Evolutionary conservation across 169 alveolate species (phyloP), one percentile per base, ranked within the genome.

Genomic region (Plasmodium sp.): DNA sequence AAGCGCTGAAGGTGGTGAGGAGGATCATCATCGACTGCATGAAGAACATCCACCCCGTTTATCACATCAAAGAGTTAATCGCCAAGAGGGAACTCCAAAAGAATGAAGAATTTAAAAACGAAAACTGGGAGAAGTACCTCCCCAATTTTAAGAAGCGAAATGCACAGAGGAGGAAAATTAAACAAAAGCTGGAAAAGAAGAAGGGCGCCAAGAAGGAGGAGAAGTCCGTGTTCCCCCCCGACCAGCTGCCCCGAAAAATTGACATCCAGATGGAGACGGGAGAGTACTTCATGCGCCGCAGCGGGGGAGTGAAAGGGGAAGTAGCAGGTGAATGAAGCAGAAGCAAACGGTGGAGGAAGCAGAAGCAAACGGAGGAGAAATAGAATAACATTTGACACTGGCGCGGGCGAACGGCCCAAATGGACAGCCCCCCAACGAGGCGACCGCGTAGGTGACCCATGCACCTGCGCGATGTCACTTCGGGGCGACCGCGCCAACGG

Each of bases 1-100:
- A 98, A 93, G 98, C 99, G 48, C 88, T 99, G 39, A 99, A 99
- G 94, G 94, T 95, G 31, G 99, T 98, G 9, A 95, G 99, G 83
- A 97, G 99, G 93, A 98, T 99, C 58, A 99, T 99, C 22, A 98
- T 98, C 79, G 99, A 99, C 93, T 99, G 99, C 83, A 99, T 99
- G 99, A 95, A 97, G 84, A 99, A 99, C 94, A 97, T 99, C 45
- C 99, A 99, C 97, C 99, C 99, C 6, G 99, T 98, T 36, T 99
- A 99, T 96, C 99, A 99, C 96, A 98, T 99, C 41, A 99, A 99
- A 96, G 99, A 99, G 96, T 95, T 99, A 81, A 99, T 99, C 99
- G 99, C 99, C 56, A 99, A 99, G 95, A 95, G 99, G 91, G 99
- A 99, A 96, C 97, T 99, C 51, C 99, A 97, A 92, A 99, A 99